Percentiles rank a stretch among this genome's conserved stretches.
Evolutionary conservation across 768 basidiomycete genomes (phyloP).

Genomic region (Suillus sp.): DNA sequence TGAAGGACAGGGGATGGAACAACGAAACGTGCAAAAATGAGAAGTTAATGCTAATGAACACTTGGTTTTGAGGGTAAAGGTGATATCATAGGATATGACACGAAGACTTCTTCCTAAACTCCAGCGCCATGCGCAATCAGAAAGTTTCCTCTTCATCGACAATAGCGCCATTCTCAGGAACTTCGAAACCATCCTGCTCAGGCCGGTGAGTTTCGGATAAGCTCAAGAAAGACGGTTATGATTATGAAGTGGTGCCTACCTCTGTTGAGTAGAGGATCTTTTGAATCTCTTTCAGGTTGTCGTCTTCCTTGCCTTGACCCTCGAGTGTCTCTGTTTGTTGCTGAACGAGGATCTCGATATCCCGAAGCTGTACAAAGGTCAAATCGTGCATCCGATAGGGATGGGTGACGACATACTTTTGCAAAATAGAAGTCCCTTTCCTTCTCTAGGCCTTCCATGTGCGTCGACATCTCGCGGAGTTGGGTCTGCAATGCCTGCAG

Average conservation of each 20-base stretch:
- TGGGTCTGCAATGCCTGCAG: conserved; percentile 72
- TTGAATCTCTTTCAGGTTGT: conserved; percentile 76
- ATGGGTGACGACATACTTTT: conserved; percentile 60
- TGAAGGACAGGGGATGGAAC: conserved; percentile 18
- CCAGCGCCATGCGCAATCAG: conserved; percentile 34
- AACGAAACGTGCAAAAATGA: conserved; percentile 1
- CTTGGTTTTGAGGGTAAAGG: conserved; percentile 21
- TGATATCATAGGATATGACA: conserved; percentile 15
- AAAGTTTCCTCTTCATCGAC: conserved; percentile 86
- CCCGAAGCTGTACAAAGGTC: conserved; percentile 69
- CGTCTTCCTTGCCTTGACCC: conserved; percentile 55
- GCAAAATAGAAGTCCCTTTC: conserved; percentile 99
- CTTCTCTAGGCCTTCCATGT: conserved; percentile 92
- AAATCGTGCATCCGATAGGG: conserved; percentile 14
- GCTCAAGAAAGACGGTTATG: conserved; percentile 14
- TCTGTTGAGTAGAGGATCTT: conserved; percentile 94
- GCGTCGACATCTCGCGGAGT: conserved; percentile 76
- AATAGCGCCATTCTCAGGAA: conserved; percentile 63
- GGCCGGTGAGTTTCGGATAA: conserved; percentile 8
- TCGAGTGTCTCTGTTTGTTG: conserved; percentile 69
- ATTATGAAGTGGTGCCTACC: conserved; percentile 46
- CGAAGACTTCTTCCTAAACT: conserved; percentile 14
- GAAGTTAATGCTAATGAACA: conserved; percentile 14
- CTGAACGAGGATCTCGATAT: conserved; percentile 94
- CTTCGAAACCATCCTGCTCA: conserved; percentile 87